Conservation (phyloP, 2,329 filamentous ascomycete genomes). For the Cryphonectria parasitica region DNA sequence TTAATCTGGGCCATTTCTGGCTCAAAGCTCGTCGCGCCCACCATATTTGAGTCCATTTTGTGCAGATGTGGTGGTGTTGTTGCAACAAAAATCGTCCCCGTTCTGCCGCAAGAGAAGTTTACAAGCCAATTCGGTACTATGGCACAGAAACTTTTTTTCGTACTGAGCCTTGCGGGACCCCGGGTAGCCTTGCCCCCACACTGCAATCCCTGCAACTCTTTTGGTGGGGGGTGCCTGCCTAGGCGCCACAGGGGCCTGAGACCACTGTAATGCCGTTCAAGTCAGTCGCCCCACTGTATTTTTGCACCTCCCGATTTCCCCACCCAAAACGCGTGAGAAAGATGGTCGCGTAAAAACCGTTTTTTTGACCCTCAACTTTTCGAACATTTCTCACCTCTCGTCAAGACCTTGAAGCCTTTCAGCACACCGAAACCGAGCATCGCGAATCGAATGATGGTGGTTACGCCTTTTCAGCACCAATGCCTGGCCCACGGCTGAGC, state of each 20-base stretch:
- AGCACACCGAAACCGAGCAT: too few species aligned
- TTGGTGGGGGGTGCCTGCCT: background rate
- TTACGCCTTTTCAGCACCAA: too few species aligned
- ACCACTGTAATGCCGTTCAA: background rate
- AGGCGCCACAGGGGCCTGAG: background rate
- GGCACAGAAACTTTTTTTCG: conserved; percentile 26
- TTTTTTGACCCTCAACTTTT: too few species aligned
- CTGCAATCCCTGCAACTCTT: conserved; percentile 5
- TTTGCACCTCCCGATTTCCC: too few species aligned
- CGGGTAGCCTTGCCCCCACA: conserved; percentile 23
- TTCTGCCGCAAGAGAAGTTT: background rate
- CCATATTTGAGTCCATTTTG: conserved; percentile 34
- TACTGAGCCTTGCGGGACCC: conserved; percentile 20
- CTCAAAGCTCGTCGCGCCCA: conserved; percentile 34
- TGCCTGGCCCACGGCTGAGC: too few species aligned
- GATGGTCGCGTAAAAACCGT: too few species aligned
- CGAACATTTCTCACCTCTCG: too few species aligned
- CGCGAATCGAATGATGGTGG: too few species aligned
- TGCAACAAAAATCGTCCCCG: conserved; percentile 15
- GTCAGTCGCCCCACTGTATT: too few species aligned
- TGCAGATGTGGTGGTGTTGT: background rate
- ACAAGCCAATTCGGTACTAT: background rate
- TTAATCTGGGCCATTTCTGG: conserved; percentile 58
- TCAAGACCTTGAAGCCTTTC: too few species aligned
- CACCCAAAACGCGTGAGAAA: too few species aligned